Evolutionary conservation across 495 filamentous ascomycete species (phyloP).

Genomic region (Achaetomiella virescens): DNA sequence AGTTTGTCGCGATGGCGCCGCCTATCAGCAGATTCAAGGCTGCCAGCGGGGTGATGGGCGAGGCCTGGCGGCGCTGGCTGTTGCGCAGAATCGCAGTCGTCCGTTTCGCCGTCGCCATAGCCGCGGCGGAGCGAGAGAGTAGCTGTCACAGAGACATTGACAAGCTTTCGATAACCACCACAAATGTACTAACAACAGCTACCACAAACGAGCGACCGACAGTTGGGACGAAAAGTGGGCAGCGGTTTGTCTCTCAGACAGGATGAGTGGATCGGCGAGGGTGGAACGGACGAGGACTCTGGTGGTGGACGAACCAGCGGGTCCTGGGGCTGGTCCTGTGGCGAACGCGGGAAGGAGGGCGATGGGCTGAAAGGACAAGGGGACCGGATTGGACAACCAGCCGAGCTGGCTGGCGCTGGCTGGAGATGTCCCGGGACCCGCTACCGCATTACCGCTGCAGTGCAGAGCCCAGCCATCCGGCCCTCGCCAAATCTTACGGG

Average conservation of each 20-base stretch:
- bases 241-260: background rate
- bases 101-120: slow-evolving; percentile 25
- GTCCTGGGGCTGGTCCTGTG: background rate
- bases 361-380: slow-evolving; percentile 2
- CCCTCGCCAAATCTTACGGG: no score
- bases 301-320: background rate
- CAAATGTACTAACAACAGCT: background rate
- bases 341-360: background rate
- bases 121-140: slow-evolving; percentile 17
- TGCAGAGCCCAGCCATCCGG: background rate
- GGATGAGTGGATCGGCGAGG: background rate
- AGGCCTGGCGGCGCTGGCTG: slow-evolving; percentile 8
- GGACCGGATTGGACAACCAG: background rate
- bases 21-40: slow-evolving; percentile 16
- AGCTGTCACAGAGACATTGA: slow-evolving; percentile 18
- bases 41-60: slow-evolving; percentile 11
- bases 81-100: slow-evolving; percentile 9
- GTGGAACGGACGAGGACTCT: background rate
- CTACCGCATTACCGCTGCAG: background rate
- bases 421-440: background rate
- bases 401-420: background rate
- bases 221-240: background rate
- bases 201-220: background rate
- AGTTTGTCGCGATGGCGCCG: slow-evolving; percentile 14
- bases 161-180: background rate